Base-by-base conservation (phyloP, 805 yeast species). In the Phaffomyces opuntiae region DNA sequence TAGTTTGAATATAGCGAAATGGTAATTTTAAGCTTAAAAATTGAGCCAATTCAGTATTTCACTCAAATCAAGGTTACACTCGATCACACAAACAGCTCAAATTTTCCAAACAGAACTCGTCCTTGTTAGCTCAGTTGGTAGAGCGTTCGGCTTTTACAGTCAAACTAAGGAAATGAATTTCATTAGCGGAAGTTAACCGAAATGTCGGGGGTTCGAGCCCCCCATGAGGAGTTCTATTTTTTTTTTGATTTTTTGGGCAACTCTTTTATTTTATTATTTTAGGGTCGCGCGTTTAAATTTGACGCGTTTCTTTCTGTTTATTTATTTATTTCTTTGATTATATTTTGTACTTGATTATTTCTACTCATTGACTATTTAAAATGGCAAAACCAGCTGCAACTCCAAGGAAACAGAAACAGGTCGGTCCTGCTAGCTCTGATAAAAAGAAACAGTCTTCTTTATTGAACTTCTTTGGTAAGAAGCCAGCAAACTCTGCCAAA, bases 401-500 rank as follows among this genome's bases (percentile, higher is more conserved):
- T 7, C 48, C 48, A 2, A 39, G 43, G 16, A 34, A 39, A 9
- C 16, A 32, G 4, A 40, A 39, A 24, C 19, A 16, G 16, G 21
- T 9, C 7, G 37, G 4, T 29, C 17, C 11, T n/a, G 11, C 39
- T 17, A 19, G 34, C 42, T 6, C 45, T 9, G 48, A 35, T 26
- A 31, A 41, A 17, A 47, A 49, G 40, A 51, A 52, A 26, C 55
- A 52, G 25, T 24, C 48, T 1, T 45, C 52, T 3, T 19, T 52
- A 36, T 9, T 52, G 40, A 48, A 38, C 36, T 52, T 52, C 44
- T 52, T 52, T 34, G 39, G 45, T 7, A 52, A 52, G 21, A 49
- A 43, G 24, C 34, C 43, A 11, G 33, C 25, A 31, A 3, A 11
- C 17, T 12, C 26, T 16, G 14, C 31, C 11, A 8, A 40, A 29